Base-by-base conservation (phyloP, 2,329 filamentous ascomycete species). In the Fusarium dimerum region DNA sequence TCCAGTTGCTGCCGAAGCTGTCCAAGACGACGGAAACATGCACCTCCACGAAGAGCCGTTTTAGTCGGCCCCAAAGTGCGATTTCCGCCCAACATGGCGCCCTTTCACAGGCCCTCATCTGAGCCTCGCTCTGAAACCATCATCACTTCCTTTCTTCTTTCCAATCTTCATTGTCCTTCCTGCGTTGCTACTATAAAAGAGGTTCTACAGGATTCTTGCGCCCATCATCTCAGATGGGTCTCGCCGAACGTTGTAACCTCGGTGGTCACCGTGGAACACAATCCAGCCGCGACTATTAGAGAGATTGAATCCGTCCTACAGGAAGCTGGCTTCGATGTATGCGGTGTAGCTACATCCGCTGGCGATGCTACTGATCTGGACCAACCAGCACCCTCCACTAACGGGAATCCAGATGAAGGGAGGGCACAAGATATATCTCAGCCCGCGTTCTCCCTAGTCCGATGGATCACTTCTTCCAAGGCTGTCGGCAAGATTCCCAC, bases 81-180 rank as follows among this genome's bases (percentile, higher is more conserved):
- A 26, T 26, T 26, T 26, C 20, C 20, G 20, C 20, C 20, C 20
- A 26, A 26, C 20, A 26, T 26, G 20, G 20, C 20, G 20, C 20
- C 20, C 20, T 26, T 26, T 26, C 20, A 32, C 50, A 50, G 48
- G 43, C 29, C 44, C 15, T 30, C 55, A 53, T 59, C 38, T 56
- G 72, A 71, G 62, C 46, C 64, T 20, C 51, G 66, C 41, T 48
- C 62, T 11, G 60, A 65, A 48, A 63, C 68, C 53, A 68, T 76
- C 52, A 81, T 78, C 12, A 86, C 83, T 3, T 86, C 82, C 34
- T 84, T 87, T 65, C 78, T 90, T 55, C 76, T 92, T 60, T 82
- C 80, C 56, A 91, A 92, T 69, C 78, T 92, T n/a, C 88, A 92
- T 71, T 91, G 88, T 73, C 85, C 87, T 13, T 88, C 87, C 54